A percentile compares a stretch with the other conserved stretches of the same genome.
Conservation (phyloP, 2,329 filamentous ascomycete genomes). For the Lachnellula suecica region DNA sequence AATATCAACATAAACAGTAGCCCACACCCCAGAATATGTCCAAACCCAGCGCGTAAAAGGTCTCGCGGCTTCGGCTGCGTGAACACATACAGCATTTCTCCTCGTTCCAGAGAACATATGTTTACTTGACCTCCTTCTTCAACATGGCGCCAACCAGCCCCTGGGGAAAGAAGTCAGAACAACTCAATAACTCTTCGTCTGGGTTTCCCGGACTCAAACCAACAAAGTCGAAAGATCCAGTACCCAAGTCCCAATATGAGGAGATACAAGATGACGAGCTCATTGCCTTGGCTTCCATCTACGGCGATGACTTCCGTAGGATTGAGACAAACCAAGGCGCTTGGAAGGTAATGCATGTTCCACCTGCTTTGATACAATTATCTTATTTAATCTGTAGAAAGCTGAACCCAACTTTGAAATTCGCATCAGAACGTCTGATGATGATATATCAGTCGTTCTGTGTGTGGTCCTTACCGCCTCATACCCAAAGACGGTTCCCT, state of each 20-base stretch:
- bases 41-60: slow-evolving; percentile 26
- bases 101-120: slow-evolving; percentile 7
- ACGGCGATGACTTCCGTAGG: slow-evolving; percentile 81
- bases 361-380: neutral
- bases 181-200: slow-evolving; percentile 36
- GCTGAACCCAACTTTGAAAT: slow-evolving; percentile 82
- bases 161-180: slow-evolving; percentile 32
- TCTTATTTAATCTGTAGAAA: slow-evolving; percentile 51
- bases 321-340: slow-evolving; percentile 68
- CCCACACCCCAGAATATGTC: slow-evolving; percentile 17
- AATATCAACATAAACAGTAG: slow-evolving; percentile 7
- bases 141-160: slow-evolving; percentile 34
- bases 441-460: slow-evolving; percentile 70
- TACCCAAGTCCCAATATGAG: slow-evolving; percentile 65
- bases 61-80: slow-evolving; percentile 31
- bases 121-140: slow-evolving; percentile 4
- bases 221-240: slow-evolving; percentile 29
- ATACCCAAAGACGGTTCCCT: slow-evolving; percentile 81
- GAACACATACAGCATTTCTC: slow-evolving; percentile 16
- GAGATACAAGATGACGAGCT: slow-evolving; percentile 88
- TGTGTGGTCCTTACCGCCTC: slow-evolving; percentile 82
- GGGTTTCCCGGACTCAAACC: slow-evolving; percentile 26
- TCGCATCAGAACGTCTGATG: slow-evolving; percentile 70
- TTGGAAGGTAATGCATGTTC: slow-evolving; percentile 69
- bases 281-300: slow-evolving; percentile 82